Base-by-base conservation (phyloP, 805 yeast species). In the Schwanniomyces vanrijiae region DNA sequence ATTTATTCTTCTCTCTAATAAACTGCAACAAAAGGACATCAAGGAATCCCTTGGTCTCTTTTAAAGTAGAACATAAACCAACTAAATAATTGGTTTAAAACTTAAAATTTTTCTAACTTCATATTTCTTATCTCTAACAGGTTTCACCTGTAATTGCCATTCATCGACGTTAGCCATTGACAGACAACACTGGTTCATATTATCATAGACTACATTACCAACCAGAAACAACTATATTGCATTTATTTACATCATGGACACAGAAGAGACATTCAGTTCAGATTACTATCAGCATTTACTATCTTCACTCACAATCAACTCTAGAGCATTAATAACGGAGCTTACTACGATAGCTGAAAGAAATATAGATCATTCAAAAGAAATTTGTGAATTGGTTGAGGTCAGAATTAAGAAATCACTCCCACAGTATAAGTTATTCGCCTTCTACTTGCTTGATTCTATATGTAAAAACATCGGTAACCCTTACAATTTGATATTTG, bases 401-500 rank as follows among this genome's bases (percentile, higher is more conserved):
- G 62, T 60, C 28, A 56, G 76, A 37, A 67, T 73, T 44, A 57
- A 55, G 43, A 66, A 61, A 46, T 65, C 71, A 44, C 53, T 70
- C 25, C 77, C 77, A 13, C 68, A 67, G 48, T 65, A 71, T 54
- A 68, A 68, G 49, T 59, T 69, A 18, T 65, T 51, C 51, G 51
- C 67, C 18, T 61, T 73, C 42, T 73, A 73, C 52, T 55, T 73
- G 40, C 51, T 73, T 59, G 78, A 73, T 54, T 69, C 74, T 31
- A 69, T 73, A 22, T 62, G 71, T 55, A 73, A 73, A 48, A 71
- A 66, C 54, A 61, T 72, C 25, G 77, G 78, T 13, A 71, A 66
- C 47, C 78, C 78, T 6, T 73, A 70, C 57, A 70, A 70, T 50
- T 48, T 69, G 40, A 53, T 71, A 42, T 71, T 72, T 52, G 68